A percentile compares a stretch with the other conserved stretches of the same genome.
These are phyloP conservation scores for Aspergillus vadensis DNA, from an alignment of 2,329 filamentous ascomycete genomes.

Conservation along the genomic window DNA sequence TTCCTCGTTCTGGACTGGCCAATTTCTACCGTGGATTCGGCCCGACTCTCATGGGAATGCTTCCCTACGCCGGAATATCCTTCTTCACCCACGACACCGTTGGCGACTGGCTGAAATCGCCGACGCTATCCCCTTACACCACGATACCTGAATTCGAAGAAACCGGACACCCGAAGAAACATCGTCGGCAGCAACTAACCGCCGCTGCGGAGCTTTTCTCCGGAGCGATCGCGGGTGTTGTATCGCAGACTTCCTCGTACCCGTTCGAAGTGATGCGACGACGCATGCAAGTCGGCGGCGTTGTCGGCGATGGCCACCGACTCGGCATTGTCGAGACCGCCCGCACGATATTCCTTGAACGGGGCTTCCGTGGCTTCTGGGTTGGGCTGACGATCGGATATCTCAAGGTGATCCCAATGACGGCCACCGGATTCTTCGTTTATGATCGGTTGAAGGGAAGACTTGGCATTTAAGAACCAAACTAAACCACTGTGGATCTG, in stretches of 20 bases:
- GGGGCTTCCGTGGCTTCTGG: constrained; percentile 80
- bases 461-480: constrained; percentile 60
- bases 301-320: constrained; percentile 84
- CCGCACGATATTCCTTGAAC: constrained; percentile 71
- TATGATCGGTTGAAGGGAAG: constrained; percentile 66
- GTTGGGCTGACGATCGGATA: constrained; percentile 94
- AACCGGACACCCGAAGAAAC: constrained; percentile 43
- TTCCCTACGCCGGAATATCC: constrained; percentile 93
- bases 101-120: constrained; percentile 77
- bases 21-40: constrained; percentile 97
- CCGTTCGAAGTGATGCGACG: constrained; percentile 89
- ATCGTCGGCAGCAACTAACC: constrained; percentile 68
- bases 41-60: constrained; percentile 88
- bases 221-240: constrained; percentile 81
- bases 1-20: constrained; percentile 67
- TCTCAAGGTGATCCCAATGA: constrained; percentile 89
- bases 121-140: constrained; percentile 69
- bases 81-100: constrained; percentile 94
- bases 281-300: constrained; percentile 94
- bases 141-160: constrained; percentile 64
- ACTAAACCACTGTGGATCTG: constrained; percentile 2
- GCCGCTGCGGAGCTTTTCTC: constrained; percentile 85
- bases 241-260: constrained; percentile 91
- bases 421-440: constrained; percentile 69
- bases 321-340: constrained; percentile 79